Evolutionary conservation across 257 asterid species (phyloP).

Genomic region (Ballota nigra): DNA sequence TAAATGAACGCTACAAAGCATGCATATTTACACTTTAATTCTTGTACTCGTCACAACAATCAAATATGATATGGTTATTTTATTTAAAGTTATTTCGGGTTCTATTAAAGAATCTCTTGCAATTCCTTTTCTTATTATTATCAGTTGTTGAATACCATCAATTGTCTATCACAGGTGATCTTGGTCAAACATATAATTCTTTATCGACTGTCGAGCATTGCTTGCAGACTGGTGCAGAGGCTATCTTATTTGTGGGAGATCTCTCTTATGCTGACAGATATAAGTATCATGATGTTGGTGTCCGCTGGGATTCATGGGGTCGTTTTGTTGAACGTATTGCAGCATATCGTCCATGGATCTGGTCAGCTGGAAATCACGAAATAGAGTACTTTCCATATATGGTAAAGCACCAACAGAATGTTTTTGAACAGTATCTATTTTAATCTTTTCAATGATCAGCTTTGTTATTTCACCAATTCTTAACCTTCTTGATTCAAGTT

Average conservation of each 20-base stretch:
- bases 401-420: conserved; percentile 49
- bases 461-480: neutral
- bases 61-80: neutral
- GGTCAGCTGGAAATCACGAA: conserved; percentile 97
- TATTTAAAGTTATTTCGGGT: neutral
- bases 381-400: conserved; percentile 83
- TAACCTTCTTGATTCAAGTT: conserved; percentile 3
- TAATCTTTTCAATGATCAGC: neutral
- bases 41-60: neutral
- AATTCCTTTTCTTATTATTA: neutral
- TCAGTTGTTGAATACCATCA: conserved; percentile 4
- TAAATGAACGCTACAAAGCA: neutral
- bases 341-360: conserved; percentile 91
- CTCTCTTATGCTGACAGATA: conserved; percentile 97
- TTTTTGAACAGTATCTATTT: neutral
- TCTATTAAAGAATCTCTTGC: neutral
- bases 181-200: conserved; percentile 96
- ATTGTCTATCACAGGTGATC: conserved; percentile 68
- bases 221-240: conserved; percentile 63
- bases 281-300: conserved; percentile 71
- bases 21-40: neutral
- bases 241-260: conserved; percentile 91
- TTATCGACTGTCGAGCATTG: conserved; percentile 83
- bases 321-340: conserved; percentile 75
- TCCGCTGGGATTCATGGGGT: conserved; percentile 99